phyloP scores from a whole-genome alignment of 345 rosid species.

The Eutrema yunnanense region DNA sequence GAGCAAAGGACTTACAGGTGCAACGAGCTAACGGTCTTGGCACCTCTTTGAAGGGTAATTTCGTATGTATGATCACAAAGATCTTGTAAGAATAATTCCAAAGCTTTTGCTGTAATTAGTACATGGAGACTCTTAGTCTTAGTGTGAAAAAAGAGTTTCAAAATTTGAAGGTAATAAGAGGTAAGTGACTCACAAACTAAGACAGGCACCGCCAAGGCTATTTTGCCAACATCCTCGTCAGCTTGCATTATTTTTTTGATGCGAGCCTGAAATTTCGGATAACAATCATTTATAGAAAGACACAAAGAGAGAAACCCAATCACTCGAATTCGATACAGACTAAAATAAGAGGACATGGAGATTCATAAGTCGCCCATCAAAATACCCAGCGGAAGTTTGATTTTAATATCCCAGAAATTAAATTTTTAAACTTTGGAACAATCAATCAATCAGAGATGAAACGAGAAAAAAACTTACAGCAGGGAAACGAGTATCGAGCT shows the following conservation, averaged over 20 bases:
- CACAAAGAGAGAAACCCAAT: too few species aligned
- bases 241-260: conserved; percentile 99
- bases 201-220: conserved; percentile 93
- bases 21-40: conserved; percentile 84
- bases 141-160: neutral
- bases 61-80: conserved; percentile 93
- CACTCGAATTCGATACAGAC: too few species aligned
- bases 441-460: neutral
- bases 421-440: neutral
- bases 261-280: conserved; percentile 91
- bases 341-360: neutral
- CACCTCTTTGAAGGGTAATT: conserved; percentile 91
- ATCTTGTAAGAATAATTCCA: conserved; percentile 97
- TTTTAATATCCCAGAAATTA: neutral
- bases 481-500: conserved; percentile 37
- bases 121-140: neutral
- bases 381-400: neutral
- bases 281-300: too few species aligned
- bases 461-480: conserved; percentile 18
- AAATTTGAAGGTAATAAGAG: neutral
- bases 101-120: conserved; percentile 75
- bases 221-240: conserved; percentile 98
- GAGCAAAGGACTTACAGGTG: conserved; percentile 63
- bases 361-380: neutral
- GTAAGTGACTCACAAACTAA: conserved; percentile 69